Conservation (phyloP, 345 rosid species). For the Eucalyptus viminalis region DNA sequence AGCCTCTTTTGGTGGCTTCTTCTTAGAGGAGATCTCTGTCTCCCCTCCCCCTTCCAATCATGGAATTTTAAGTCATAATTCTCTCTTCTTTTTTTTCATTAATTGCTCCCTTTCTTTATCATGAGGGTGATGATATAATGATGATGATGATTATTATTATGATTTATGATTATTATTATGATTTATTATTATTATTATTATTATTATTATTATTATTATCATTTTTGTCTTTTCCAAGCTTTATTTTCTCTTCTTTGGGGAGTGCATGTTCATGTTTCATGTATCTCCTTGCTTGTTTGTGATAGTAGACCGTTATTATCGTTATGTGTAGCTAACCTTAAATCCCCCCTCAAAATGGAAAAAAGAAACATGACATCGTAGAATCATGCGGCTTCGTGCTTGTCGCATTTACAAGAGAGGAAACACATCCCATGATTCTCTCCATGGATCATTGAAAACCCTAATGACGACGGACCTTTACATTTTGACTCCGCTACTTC, state of each 20-base stretch:
- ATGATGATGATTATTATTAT: too few species aligned
- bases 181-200: not conserved
- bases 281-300: not conserved
- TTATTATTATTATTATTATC: not conserved
- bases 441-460: not conserved
- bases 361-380: not conserved
- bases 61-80: not conserved
- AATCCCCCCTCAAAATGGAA: not conserved
- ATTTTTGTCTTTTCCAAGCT: not conserved
- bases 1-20: constrained; percentile 52
- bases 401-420: not conserved
- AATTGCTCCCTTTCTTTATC: not conserved
- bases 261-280: not conserved
- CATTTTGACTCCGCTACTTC: not conserved
- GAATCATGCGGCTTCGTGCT: not conserved
- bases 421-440: not conserved
- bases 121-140: not conserved
- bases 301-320: not conserved
- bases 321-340: not conserved
- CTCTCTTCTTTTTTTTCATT: not conserved
- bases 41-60: not conserved
- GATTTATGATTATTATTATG: not conserved
- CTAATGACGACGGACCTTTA: not conserved
- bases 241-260: not conserved
- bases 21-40: constrained; percentile 9